A percentile compares a stretch with the other conserved stretches of the same genome.
These are phyloP conservation scores for Amylocystis lapponica DNA, from an alignment of 768 basidiomycete species.

Conservation along the genomic window DNA sequence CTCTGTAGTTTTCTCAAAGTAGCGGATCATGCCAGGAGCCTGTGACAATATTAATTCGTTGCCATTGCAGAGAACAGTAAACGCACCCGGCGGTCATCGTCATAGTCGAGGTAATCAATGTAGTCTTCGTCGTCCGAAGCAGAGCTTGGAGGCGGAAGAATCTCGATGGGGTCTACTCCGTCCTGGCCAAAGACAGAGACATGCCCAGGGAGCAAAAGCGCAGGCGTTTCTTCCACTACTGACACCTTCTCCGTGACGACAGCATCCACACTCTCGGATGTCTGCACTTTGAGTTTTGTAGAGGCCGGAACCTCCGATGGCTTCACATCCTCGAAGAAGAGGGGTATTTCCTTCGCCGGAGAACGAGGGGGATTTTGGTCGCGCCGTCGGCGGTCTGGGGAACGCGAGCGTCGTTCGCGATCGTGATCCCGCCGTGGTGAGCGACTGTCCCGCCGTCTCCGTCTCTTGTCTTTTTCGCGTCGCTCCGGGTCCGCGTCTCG, in stretches of 20 bases:
- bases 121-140: constrained; percentile 54
- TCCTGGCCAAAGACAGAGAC: constrained; percentile 42
- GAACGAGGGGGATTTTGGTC: not conserved
- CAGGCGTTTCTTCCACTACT: constrained; percentile 6
- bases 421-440: constrained; percentile 4
- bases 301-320: constrained; percentile 31
- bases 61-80: not conserved
- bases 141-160: constrained; percentile 36
- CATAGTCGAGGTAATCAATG: constrained; percentile 77
- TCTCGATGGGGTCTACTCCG: constrained; percentile 32
- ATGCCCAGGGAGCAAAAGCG: constrained; percentile 61
- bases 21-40: constrained; percentile 50
- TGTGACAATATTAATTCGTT: constrained; percentile 17
- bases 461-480: not conserved
- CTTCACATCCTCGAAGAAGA: constrained; percentile 49
- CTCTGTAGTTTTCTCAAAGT: constrained; percentile 45
- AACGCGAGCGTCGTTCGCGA: constrained; percentile 19
- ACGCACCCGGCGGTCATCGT: constrained; percentile 50
- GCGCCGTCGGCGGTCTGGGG: constrained; percentile 17
- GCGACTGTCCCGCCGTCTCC: not conserved
- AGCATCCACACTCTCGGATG: too few species aligned
- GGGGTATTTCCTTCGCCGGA: not conserved
- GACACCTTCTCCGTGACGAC: constrained; percentile 1
- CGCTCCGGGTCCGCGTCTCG: not conserved
- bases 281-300: constrained; percentile 16